These are phyloP conservation scores for Nicotiana obtusifolia DNA, from an alignment of 257 asterid species.

Conservation along the genomic window DNA sequence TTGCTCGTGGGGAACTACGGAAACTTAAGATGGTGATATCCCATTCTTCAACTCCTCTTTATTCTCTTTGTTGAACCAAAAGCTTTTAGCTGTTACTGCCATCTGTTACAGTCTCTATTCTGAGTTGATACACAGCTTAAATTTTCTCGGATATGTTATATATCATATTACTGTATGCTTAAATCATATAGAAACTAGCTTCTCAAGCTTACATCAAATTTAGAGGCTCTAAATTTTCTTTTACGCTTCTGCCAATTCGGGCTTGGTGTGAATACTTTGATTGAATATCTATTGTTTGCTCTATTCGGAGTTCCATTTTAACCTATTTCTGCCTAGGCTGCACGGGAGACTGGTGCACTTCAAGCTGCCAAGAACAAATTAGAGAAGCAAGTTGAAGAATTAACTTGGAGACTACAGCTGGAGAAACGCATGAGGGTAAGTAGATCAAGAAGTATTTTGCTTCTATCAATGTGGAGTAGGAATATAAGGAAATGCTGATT, in stretches of 20 bases:
- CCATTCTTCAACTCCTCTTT: constrained; percentile 1
- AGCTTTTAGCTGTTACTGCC: background rate
- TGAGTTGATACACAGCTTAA: background rate
- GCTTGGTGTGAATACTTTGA: background rate
- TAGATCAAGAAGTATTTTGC: background rate
- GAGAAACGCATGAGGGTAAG: constrained; percentile 23
- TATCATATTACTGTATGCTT: background rate
- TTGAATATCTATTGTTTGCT: background rate
- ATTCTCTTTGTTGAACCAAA: background rate
- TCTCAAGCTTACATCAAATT: constrained; percentile 2
- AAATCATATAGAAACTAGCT: background rate
- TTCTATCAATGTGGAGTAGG: background rate
- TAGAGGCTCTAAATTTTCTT: background rate
- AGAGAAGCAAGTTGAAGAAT: constrained; percentile 20
- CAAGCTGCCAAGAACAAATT: constrained; percentile 12
- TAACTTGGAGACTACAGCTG: constrained; percentile 9
- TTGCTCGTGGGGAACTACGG: constrained; percentile 29
- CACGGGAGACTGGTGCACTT: constrained; percentile 12
- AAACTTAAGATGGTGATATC: constrained; percentile 34
- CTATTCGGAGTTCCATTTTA: background rate
- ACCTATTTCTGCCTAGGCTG: constrained; percentile 11
- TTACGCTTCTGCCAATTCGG: background rate
- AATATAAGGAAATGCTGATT: background rate
- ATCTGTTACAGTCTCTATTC: background rate
- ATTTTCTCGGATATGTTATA: background rate